Evolutionary conservation across 495 filamentous ascomycete genomes (phyloP).

Genomic region (Hyaloscypha finlandica): DNA sequence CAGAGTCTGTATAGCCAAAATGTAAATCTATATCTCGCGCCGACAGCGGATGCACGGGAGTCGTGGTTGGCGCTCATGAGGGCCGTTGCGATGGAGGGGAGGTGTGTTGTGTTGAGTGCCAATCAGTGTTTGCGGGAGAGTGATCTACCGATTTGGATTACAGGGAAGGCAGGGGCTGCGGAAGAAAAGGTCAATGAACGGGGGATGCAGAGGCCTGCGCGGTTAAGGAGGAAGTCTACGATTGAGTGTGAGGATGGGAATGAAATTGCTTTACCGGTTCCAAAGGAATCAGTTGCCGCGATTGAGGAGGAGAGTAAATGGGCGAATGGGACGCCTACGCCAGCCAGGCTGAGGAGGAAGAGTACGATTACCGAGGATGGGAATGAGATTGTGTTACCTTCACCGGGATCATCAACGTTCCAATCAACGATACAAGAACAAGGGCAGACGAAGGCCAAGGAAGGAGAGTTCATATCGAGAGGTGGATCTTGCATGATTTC

Average conservation of each 20-base stretch:
- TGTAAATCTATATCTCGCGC: constrained; percentile 89
- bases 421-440: background rate
- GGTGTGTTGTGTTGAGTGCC: constrained; percentile 82
- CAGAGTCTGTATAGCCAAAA: constrained; percentile 85
- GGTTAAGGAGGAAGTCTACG: constrained; percentile 20
- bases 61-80: constrained; percentile 83
- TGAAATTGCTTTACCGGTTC: constrained; percentile 40
- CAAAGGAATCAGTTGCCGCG: background rate
- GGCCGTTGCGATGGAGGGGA: constrained; percentile 77
- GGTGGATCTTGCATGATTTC: constrained; percentile 84
- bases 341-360: constrained; percentile 13
- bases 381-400: constrained; percentile 42
- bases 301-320: background rate
- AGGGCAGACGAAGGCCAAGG: background rate
- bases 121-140: constrained; percentile 70
- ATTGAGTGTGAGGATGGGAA: constrained; percentile 44
- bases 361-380: constrained; percentile 38
- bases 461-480: constrained; percentile 46
- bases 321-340: background rate
- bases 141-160: constrained; percentile 34
- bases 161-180: background rate
- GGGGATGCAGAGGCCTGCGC: background rate
- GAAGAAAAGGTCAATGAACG: background rate
- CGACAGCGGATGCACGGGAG: constrained; percentile 84
- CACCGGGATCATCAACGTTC: background rate